A percentile compares a stretch with the other conserved stretches of the same genome.
phyloP scores from a whole-genome alignment of 2,329 filamentous ascomycete genomes.

The Volutella citrinella region DNA sequence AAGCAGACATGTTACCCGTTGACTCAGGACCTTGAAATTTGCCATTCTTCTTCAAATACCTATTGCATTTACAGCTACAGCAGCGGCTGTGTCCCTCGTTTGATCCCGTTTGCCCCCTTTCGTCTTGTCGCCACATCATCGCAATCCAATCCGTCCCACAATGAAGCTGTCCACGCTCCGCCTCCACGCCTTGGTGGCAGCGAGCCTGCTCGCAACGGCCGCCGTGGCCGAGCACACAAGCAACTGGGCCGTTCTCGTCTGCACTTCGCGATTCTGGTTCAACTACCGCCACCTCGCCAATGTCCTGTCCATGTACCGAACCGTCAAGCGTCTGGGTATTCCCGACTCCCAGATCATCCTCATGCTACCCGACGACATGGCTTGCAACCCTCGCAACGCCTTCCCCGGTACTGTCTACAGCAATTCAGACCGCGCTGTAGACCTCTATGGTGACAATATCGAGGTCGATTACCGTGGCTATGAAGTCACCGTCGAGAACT shows the following conservation, averaged over 20 bases:
- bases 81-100: no score
- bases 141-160: constrained; percentile 9
- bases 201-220: constrained; percentile 43
- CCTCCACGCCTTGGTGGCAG: constrained; percentile 47
- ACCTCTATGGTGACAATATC: constrained; percentile 97
- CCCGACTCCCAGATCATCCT: constrained; percentile 99
- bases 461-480: constrained; percentile 98
- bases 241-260: constrained; percentile 99
- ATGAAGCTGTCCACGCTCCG: constrained; percentile 52
- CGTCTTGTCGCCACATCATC: no score
- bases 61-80: no score
- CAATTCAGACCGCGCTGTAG: constrained; percentile 91
- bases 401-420: constrained; percentile 98
- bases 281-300: constrained; percentile 99
- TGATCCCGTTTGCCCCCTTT: constrained; percentile 1
- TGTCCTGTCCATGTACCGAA: constrained; percentile 94
- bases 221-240: constrained; percentile 79
- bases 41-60: constrained; percentile 1
- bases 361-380: constrained; percentile 99
- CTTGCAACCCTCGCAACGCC: constrained; percentile 96
- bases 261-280: constrained; percentile 99
- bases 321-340: constrained; percentile 95
- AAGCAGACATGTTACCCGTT: constrained; percentile 15
- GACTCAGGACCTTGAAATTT: constrained; percentile 11
- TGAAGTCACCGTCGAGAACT: constrained; percentile 98